phyloP scores from a whole-genome alignment of 169 alveolate genomes.

The Toxoplasma gondii region DNA sequence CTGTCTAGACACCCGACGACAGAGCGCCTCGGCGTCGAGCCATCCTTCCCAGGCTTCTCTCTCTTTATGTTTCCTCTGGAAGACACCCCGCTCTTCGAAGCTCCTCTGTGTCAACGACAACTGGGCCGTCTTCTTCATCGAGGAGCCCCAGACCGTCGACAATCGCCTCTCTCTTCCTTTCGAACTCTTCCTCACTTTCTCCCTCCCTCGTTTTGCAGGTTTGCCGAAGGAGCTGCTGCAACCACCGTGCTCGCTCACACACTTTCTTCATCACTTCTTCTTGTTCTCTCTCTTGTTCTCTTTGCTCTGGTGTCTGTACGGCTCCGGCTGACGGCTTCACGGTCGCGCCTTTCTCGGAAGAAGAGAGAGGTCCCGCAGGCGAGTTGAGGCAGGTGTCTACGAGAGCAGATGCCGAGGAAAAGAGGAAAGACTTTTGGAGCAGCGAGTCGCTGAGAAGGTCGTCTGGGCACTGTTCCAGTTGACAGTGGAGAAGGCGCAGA shows the following conservation, averaged over 20 bases:
- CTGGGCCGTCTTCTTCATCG: constrained; percentile 28
- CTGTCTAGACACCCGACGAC: too few species aligned
- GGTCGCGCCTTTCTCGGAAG: neutral
- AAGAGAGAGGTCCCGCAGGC: neutral
- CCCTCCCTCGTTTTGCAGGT: neutral
- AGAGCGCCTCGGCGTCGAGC: too few species aligned
- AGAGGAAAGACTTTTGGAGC: neutral
- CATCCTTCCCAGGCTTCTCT: neutral
- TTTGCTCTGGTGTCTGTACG: too few species aligned
- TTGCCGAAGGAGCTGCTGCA: neutral
- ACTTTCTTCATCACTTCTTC: neutral
- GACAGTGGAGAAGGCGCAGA: constrained; percentile 20
- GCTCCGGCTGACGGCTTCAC: neutral
- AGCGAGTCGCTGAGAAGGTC: constrained; percentile 21
- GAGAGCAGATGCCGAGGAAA: neutral
- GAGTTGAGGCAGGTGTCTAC: neutral
- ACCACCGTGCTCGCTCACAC: neutral
- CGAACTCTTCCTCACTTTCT: neutral
- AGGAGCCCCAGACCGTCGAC: neutral
- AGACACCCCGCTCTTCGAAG: neutral
- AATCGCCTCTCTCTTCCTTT: neutral
- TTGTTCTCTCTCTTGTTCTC: neutral
- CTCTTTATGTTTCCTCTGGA: neutral
- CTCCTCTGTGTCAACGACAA: constrained; percentile 1
- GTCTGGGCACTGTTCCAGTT: constrained; percentile 17